Evolutionary conservation across 140 eudicot genomes (phyloP), one percentile per base, ranked within the genome.

Genomic region (Senecio squalidus): DNA sequence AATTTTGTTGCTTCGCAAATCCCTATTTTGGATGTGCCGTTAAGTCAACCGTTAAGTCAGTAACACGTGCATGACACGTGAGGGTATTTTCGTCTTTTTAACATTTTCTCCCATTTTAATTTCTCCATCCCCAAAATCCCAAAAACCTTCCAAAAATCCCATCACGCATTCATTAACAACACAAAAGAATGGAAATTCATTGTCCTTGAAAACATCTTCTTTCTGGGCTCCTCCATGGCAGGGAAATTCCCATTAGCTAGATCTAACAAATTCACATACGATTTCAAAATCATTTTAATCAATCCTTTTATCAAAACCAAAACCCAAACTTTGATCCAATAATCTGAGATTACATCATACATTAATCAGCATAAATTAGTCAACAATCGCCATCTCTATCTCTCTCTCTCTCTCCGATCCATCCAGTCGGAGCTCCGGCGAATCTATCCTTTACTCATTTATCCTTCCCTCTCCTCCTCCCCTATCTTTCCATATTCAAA

Each of bases 191-290:
- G n/a, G n/a, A n/a, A n/a, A n/a, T n/a, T 79, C 85, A 75, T 67
- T 24, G 79, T 78, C 43, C 85, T 57, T 8, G 73, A 17, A 2
- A 72, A 39, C 66, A 74, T 74, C 85, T 71, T 79, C 70, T 62
- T 73, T 28, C 74, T 71, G n/a, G 79, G 82, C 11, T 78, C 82
- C 59, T 74, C 78, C 73, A 75, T 75, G 5, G 69, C 85, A 4
- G 85, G 82, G 68, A 79, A 79, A 75, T 79, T 79, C 33, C 85
- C 85, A 41, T 77, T 75, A 1, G 85, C 85, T 55, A 79, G 81
- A 79, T 79, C 85, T 38, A 74, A 70, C 61, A 79, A 61, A n/a
- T 79, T 79, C n/a, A 82, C 79, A 51, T 79, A 79, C 58, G 85
- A 79, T 64, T 71, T 73, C 34, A 80, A 78, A 40, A 78, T 78